Evolutionary conservation across 164 flowering plant species (phyloP), one percentile per base, ranked within the genome.

Genomic region (Magnolia changhungtana): DNA sequence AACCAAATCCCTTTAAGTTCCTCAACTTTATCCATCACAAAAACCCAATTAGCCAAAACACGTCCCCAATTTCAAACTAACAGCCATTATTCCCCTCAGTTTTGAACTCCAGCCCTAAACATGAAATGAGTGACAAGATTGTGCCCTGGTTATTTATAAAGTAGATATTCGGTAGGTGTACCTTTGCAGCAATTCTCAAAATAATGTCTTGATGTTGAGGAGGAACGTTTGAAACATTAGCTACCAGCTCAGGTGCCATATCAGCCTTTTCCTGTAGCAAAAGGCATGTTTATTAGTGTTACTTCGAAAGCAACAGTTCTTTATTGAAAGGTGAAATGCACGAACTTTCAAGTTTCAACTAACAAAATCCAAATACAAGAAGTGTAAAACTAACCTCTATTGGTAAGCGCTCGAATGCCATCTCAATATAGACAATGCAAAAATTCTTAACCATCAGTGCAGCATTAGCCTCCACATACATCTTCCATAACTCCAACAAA

Each of bases 341-440:
- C 45, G 27, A 23, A 64, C 23, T 69, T 8, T 20, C 7, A 23
- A 64, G n/a, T 69, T 8, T 20, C 7, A 27, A 18, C 14, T 67
- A 55, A 4, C 66, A 65, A 52, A 51, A 11, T 66, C 20, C 21
- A 16, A 67, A 13, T 21, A 75, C 4, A 11, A 75, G 27, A 29
- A 19, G 4, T 7, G 31, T 50, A 14, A 58, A 18, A 76, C 85
- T 71, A 18, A 95, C 99, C 99, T 92, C 88, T 50, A 69, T 8
- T 71, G 61, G 23, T 52, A 82, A 80, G 75, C 94, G 98, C 61
- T 92, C 97, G 85, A 92, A 88, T 75, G 93, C 97, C 99, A 94
- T 96, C 85, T 96, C 99, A 81, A 96, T 88, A 76, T 96, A 96
- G 27, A 96, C 86, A 74, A 92, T 90, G 83, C 95, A 92, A 68